Percentiles rank a stretch among this genome's conserved stretches.
Conservation (phyloP, 306 rosid species). For the Pachyrhizus erosus region DNA sequence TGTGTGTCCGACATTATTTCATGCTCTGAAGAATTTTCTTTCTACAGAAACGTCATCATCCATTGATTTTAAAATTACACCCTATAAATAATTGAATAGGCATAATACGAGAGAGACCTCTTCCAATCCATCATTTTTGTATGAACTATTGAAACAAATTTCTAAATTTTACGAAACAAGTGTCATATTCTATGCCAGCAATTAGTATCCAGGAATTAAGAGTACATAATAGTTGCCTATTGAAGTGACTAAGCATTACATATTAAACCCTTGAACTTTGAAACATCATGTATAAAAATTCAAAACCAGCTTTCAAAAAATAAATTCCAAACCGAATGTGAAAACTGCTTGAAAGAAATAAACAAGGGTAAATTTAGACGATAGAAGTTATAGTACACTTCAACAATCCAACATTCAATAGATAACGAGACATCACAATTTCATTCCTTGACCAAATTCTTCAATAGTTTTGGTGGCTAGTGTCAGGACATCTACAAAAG, state of each 20-base stretch:
- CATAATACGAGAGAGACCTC: neutral
- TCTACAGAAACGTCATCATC: too few species aligned
- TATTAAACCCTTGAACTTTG: neutral
- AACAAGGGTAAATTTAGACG: neutral
- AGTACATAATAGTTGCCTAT: neutral
- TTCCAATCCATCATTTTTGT: neutral
- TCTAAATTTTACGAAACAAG: neutral
- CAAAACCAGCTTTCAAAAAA: too few species aligned
- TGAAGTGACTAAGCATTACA: neutral
- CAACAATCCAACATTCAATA: conserved; percentile 23
- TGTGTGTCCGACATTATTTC: too few species aligned
- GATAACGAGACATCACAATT: too few species aligned
- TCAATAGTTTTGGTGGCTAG: conserved; percentile 84
- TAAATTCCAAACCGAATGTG: neutral
- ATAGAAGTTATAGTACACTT: neutral
- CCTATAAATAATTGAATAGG: too few species aligned
- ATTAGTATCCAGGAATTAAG: neutral
- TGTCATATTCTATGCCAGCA: neutral
- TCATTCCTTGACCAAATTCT: too few species aligned
- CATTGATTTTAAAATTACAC: too few species aligned
- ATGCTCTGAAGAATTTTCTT: too few species aligned
- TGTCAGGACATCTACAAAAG: conserved; percentile 76
- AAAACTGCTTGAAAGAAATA: neutral
- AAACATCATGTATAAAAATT: neutral
- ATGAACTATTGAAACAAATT: neutral